Evolutionary conservation across 345 rosid genomes (phyloP).

Genomic region (Euphorbia lathyris): DNA sequence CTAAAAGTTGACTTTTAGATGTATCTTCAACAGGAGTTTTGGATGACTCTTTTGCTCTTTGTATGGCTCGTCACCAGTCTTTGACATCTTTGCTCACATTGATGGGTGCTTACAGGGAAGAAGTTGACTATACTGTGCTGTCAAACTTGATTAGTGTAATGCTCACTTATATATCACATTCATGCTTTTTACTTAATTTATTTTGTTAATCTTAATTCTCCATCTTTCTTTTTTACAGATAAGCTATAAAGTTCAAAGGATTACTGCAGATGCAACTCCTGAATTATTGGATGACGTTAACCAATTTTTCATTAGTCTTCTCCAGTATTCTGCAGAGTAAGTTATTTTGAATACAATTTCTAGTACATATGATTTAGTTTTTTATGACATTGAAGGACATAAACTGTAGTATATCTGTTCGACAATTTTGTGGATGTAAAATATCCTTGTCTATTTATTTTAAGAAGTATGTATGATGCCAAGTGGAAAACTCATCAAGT

Average conservation of each 20-base stretch:
- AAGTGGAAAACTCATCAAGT: neutral
- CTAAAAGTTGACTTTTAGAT: conserved; percentile 14
- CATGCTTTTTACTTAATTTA: neutral
- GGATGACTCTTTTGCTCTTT: conserved; percentile 91
- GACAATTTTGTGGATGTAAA: neutral
- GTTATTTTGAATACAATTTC: conserved; percentile 16
- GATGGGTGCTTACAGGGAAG: conserved; percentile 75
- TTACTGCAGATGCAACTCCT: conserved; percentile 70
- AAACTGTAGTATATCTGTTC: neutral
- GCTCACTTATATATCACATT: conserved; percentile 18
- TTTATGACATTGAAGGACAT: neutral
- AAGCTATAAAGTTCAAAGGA: conserved; percentile 64
- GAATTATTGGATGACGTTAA: conserved; percentile 52
- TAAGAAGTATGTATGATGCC: neutral
- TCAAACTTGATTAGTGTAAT: conserved; percentile 79
- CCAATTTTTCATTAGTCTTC: conserved; percentile 55
- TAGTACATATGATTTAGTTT: neutral
- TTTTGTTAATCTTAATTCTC: conserved; percentile 19
- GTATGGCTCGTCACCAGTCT: conserved; percentile 83
- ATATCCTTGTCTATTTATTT: neutral
- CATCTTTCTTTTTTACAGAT: conserved; percentile 46
- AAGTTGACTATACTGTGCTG: conserved; percentile 71
- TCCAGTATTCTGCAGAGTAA: conserved; percentile 70
- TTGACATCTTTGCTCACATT: conserved; percentile 76
- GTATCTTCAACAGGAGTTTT: conserved; percentile 56